Evolutionary conservation across 352 stramenopile species (phyloP).

Genomic region (Globisporangium abappressorium): DNA sequence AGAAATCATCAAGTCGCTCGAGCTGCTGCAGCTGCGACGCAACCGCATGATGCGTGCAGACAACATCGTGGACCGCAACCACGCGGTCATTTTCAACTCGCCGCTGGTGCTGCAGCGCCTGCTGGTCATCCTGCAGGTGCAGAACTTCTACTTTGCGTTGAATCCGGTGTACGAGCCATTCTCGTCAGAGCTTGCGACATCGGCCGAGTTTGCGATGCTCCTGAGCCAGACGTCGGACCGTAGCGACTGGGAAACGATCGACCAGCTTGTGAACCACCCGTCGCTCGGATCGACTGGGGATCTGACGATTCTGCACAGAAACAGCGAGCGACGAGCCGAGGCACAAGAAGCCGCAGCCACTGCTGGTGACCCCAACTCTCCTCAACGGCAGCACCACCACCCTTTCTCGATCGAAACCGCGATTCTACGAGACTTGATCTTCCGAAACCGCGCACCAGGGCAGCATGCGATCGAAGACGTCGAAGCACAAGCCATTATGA

Average conservation of each 20-base stretch:
- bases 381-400: conserved; percentile 31
- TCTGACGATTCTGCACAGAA: conserved; percentile 47
- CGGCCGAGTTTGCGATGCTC: conserved; percentile 77
- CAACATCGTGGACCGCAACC: conserved; percentile 92
- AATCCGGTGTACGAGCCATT: conserved; percentile 83
- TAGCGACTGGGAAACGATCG: conserved; percentile 73
- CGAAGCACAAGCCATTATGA: conserved; percentile 87
- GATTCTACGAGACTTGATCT: conserved; percentile 72
- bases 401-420: conserved; percentile 64
- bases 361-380: conserved; percentile 6
- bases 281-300: conserved; percentile 44
- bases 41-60: conserved; percentile 74
- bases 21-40: conserved; percentile 86
- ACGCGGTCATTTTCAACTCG: conserved; percentile 89
- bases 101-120: conserved; percentile 71
- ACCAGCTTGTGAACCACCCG: conserved; percentile 52
- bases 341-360: background rate
- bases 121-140: conserved; percentile 68
- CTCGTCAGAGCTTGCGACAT: conserved; percentile 76
- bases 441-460: conserved; percentile 52
- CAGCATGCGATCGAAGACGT: conserved; percentile 60
- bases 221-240: conserved; percentile 71
- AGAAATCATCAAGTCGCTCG: conserved; percentile 93
- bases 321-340: conserved; percentile 17
- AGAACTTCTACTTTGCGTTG: conserved; percentile 85